Percentiles rank a stretch among this genome's conserved stretches.
Conservation (phyloP, 345 rosid species). For the Gossypium turneri region DNA sequence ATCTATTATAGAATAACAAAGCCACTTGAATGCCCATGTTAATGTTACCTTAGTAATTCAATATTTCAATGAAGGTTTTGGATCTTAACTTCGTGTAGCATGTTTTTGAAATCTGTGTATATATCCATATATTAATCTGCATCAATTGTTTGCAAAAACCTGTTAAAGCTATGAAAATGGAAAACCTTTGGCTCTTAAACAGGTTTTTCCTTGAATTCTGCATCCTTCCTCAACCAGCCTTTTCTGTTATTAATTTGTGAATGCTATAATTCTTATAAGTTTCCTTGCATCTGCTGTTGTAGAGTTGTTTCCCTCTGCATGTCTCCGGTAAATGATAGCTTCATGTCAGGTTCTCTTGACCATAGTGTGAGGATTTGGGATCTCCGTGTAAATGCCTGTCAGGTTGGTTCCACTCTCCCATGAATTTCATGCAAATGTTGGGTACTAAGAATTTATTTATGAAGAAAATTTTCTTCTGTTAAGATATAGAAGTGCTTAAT, state of each 20-base stretch:
- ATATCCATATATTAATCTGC: background rate
- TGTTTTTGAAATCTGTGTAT: background rate
- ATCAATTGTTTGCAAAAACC: background rate
- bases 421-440: background rate
- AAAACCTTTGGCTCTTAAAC: background rate
- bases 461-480: background rate
- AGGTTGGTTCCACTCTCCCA: conserved; percentile 53
- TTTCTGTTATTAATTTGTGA: background rate
- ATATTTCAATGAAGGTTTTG: conserved; percentile 5
- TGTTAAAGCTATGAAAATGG: background rate
- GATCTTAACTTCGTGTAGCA: background rate
- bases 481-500: background rate
- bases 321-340: conserved; percentile 96
- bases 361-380: conserved; percentile 95
- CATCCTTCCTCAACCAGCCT: background rate
- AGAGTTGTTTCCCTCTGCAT: conserved; percentile 96
- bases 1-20: background rate
- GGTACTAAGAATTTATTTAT: background rate
- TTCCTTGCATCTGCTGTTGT: conserved; percentile 22
- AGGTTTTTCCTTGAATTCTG: background rate
- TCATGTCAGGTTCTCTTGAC: conserved; percentile 98
- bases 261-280: conserved; percentile 9
- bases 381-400: conserved; percentile 99
- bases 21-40: background rate
- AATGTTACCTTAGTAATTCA: background rate